These are phyloP conservation scores for Thuja plicata DNA, from an alignment of 83 land plant species.

Conservation along the genomic window DNA sequence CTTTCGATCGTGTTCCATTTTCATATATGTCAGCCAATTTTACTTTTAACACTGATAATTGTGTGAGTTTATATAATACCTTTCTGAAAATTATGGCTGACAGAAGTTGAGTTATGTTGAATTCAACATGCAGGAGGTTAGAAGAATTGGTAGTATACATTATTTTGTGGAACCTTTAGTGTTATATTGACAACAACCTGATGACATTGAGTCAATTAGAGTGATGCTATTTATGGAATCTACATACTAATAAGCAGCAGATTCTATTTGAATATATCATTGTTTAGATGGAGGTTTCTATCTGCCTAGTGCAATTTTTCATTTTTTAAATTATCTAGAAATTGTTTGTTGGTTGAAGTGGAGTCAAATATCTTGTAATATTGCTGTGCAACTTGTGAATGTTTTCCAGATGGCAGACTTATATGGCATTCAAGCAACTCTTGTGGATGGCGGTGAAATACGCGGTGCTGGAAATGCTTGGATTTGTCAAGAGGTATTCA, in stretches of 20 bases:
- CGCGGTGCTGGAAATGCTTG: slow-evolving; percentile 98
- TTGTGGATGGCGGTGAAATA: slow-evolving; percentile 97
- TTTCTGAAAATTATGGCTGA: not conserved
- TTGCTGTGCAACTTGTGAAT: not conserved
- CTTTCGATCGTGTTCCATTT: slow-evolving; percentile 89
- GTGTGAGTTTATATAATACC: slow-evolving; percentile 59
- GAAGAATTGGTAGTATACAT: not conserved
- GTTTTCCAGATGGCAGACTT: slow-evolving; percentile 81
- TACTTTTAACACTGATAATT: slow-evolving; percentile 86
- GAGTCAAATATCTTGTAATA: not conserved
- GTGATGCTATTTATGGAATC: not conserved
- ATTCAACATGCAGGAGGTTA: not conserved
- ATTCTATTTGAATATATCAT: not conserved
- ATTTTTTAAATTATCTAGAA: not conserved
- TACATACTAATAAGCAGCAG: not conserved
- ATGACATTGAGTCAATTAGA: not conserved
- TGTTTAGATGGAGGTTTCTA: not conserved
- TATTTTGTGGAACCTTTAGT: not conserved
- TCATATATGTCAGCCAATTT: slow-evolving; percentile 88
- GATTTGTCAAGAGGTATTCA: slow-evolving; percentile 93
- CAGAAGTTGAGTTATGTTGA: not conserved
- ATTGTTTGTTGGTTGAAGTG: not conserved
- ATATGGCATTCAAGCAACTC: slow-evolving; percentile 89
- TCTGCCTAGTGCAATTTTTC: not conserved
- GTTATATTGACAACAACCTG: not conserved